Evolutionary conservation across 257 asterid genomes (phyloP).

Genomic region (Apocynum venetum): DNA sequence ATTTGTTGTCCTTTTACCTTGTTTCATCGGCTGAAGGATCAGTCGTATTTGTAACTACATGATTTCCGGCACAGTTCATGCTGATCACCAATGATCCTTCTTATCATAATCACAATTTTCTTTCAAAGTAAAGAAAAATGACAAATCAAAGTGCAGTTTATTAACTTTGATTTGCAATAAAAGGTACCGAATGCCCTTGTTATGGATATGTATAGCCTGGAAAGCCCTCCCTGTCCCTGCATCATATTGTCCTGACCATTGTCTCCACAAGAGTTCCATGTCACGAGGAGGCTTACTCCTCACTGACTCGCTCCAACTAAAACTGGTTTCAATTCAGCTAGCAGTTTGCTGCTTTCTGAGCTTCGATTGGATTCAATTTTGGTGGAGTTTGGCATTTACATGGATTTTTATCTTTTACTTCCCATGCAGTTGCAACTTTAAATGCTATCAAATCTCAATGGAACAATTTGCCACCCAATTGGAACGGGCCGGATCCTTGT

Average conservation of each 20-base stretch:
- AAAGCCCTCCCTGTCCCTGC: background rate
- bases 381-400: background rate
- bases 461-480: conserved; percentile 82
- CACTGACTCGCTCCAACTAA: background rate
- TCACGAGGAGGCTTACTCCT: background rate
- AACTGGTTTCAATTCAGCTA: background rate
- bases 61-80: background rate
- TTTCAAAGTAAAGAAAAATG: background rate
- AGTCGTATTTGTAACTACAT: background rate
- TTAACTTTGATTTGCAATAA: background rate
- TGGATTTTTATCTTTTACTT: background rate
- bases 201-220: background rate
- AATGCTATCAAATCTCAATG: conserved; percentile 58
- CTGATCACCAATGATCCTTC: background rate
- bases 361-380: background rate
- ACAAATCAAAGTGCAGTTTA: background rate
- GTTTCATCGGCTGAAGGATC: background rate
- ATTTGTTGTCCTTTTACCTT: background rate
- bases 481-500: conserved; percentile 85
- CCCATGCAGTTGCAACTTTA: conserved; percentile 62
- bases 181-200: background rate
- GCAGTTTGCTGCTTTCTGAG: background rate
- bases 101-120: background rate
- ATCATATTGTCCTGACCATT: background rate
- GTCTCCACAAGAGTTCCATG: background rate